Percentiles rank a stretch among this genome's conserved stretches.
Evolutionary conservation across 345 rosid genomes (phyloP).

Genomic region (Heritiera littoralis): DNA sequence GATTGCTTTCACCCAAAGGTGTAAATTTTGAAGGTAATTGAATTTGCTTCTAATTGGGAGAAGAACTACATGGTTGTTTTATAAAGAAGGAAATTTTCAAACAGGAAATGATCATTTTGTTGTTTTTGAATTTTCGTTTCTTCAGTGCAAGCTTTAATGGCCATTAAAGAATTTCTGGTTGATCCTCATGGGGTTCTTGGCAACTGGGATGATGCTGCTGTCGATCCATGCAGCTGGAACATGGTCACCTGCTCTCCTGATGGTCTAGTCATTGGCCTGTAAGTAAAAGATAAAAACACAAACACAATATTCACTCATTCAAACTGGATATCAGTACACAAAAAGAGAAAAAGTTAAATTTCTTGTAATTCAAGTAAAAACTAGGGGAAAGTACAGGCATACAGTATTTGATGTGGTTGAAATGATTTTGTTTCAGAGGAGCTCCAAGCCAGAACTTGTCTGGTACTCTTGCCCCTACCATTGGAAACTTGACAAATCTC

Average conservation of each 20-base stretch:
- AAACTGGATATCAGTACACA: slow-evolving; percentile 1
- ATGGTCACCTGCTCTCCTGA: slow-evolving; percentile 72
- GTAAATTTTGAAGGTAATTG: slow-evolving; percentile 84
- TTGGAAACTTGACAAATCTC: slow-evolving; percentile 80
- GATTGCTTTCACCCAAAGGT: slow-evolving; percentile 74
- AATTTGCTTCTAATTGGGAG: neutral
- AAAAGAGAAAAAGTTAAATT: neutral
- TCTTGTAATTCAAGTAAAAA: neutral
- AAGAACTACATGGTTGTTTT: neutral
- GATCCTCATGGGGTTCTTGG: slow-evolving; percentile 71
- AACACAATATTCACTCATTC: neutral
- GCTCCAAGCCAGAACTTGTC: slow-evolving; percentile 83
- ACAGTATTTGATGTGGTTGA: slow-evolving; percentile 7
- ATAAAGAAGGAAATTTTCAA: neutral
- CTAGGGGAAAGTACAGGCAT: neutral
- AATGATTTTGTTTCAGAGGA: slow-evolving; percentile 50
- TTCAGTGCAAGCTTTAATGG: slow-evolving; percentile 78
- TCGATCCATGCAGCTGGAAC: slow-evolving; percentile 90
- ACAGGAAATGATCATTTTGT: neutral
- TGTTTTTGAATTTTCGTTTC: slow-evolving; percentile 1
- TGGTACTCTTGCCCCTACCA: slow-evolving; percentile 67
- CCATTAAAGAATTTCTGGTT: slow-evolving; percentile 42
- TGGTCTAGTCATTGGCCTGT: slow-evolving; percentile 65
- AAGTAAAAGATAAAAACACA: slow-evolving; percentile 32
- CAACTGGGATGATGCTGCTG: slow-evolving; percentile 75